These are phyloP conservation scores for Coniferiporia weirii DNA, from an alignment of 1,284 basidiomycete species.

Conservation along the genomic window DNA sequence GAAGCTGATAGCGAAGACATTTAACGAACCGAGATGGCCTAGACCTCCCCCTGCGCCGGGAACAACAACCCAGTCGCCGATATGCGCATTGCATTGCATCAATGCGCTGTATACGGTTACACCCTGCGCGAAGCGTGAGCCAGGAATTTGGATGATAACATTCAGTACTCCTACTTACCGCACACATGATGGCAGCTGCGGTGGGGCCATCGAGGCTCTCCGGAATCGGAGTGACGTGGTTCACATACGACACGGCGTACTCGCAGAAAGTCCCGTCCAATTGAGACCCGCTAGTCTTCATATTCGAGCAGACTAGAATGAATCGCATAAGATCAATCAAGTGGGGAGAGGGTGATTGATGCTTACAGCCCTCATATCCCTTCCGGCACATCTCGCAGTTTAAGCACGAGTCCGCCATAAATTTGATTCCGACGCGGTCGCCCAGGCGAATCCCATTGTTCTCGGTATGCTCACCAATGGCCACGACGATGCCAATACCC, in stretches of 20 bases:
- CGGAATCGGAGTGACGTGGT: slow-evolving; percentile 74
- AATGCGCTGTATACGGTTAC: slow-evolving; percentile 82
- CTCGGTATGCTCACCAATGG: slow-evolving; percentile 64
- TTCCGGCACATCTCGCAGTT: slow-evolving; percentile 74
- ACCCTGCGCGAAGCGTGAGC: slow-evolving; percentile 38
- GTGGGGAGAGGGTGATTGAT: not conserved
- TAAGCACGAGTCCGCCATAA: slow-evolving; percentile 66
- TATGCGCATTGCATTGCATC: slow-evolving; percentile 63
- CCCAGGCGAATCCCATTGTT: slow-evolving; percentile 64
- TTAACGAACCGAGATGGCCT: slow-evolving; percentile 51
- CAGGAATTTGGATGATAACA: slow-evolving; percentile 4
- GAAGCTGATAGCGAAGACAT: not conserved
- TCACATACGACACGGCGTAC: slow-evolving; percentile 66
- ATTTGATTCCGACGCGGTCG: slow-evolving; percentile 85
- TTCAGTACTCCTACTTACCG: slow-evolving; percentile 39
- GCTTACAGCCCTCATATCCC: slow-evolving; percentile 64
- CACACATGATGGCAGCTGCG: slow-evolving; percentile 81
- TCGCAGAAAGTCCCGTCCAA: slow-evolving; percentile 83
- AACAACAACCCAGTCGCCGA: slow-evolving; percentile 81
- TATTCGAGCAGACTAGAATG: slow-evolving; percentile 51
- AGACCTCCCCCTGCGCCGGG: slow-evolving; percentile 76
- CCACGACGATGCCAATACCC: slow-evolving; percentile 72
- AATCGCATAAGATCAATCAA: too few species aligned
- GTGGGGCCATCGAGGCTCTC: slow-evolving; percentile 56
- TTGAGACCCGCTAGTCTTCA: slow-evolving; percentile 65